Evolutionary conservation across 2,329 filamentous ascomycete species (phyloP), one percentile per base, ranked within the genome.

Genomic region (Verticillium zaregamsianum): DNA sequence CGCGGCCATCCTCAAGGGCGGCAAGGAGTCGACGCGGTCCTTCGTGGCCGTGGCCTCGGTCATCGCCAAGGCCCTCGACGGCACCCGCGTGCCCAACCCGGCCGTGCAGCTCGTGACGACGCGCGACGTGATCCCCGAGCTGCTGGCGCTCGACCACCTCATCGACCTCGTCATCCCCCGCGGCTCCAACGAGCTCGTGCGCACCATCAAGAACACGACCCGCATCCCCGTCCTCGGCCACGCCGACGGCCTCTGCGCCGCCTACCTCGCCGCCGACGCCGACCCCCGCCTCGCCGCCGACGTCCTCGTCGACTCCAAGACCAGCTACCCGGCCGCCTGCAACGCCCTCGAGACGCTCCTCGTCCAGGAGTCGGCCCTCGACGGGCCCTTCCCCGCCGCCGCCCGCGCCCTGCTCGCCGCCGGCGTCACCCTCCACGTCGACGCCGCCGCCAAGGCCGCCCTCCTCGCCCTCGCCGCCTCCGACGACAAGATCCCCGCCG

Each of bases 91-190:
- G 11, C 93, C 95, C 61, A 90, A 92, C 69, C 88, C 86, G 56
- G 93, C 94, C 61, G 88, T 99, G 64, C 95, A 99, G 76, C 89
- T 99, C 31, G 93, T 99, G 68, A 94, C 92, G 63, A 96, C 94
- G 17, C 87, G 95, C 71, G 93, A 98, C 75, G 92, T 89, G 35
- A 93, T 99, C 64, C 89, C 92, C 56, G 87, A 93, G 66, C 85
- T 99, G n/a, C 85, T 99, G 12, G 88, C 86, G 37, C 89, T 95
- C 62, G 93, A 97, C 72, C 84, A 87, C 59, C 88, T 92, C 71
- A 96, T 99, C 69, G 95, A 99, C 74, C 88, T 99, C 32, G 95
- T 97, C 66, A 96, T 99, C 68, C 95, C 95, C 2, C 85, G 95
- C 45, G 93, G 93, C 57, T 91, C 90, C 60, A 97, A 96, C 76